These are phyloP conservation scores for Leishmania tropica DNA, from an alignment of 208 protist species.

Conservation along the genomic window DNA sequence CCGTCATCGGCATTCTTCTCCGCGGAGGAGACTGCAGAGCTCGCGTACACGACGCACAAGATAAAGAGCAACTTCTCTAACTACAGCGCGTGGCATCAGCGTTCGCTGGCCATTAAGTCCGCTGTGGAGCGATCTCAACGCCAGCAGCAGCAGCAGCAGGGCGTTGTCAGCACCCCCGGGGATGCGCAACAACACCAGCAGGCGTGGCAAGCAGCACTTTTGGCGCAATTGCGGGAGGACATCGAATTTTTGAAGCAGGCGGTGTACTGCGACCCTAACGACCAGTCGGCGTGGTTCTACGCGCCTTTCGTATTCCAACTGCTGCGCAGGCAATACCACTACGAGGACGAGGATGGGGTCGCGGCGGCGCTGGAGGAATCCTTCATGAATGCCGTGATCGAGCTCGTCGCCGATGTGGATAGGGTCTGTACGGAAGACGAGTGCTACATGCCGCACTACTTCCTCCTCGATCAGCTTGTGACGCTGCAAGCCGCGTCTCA, in stretches of 20 bases:
- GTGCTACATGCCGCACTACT: constrained; percentile 59
- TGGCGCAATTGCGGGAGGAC: constrained; percentile 54
- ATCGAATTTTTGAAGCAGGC: constrained; percentile 61
- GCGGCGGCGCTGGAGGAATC: constrained; percentile 31
- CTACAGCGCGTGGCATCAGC: constrained; percentile 98
- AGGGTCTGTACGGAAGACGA: constrained; percentile 37
- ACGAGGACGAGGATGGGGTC: background rate
- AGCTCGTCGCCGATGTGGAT: constrained; percentile 56
- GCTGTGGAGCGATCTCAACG: constrained; percentile 33
- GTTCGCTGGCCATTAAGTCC: constrained; percentile 55
- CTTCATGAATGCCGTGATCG: constrained; percentile 47
- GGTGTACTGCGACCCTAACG: constrained; percentile 88
- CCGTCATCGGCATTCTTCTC: constrained; percentile 32
- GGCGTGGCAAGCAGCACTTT: background rate
- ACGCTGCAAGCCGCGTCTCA: constrained; percentile 2
- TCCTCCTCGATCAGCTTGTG: constrained; percentile 49
- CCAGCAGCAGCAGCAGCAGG: background rate
- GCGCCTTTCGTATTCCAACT: constrained; percentile 58
- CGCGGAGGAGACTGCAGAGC: constrained; percentile 51
- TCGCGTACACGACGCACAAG: constrained; percentile 83
- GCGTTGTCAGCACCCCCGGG: too few species aligned
- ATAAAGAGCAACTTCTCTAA: constrained; percentile 97
- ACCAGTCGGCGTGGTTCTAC: constrained; percentile 91
- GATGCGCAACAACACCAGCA: background rate
- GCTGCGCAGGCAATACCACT: constrained; percentile 2